phyloP scores from a whole-genome alignment of 2,329 filamentous ascomycete genomes.

The Conoideocrella luteorostrata region DNA sequence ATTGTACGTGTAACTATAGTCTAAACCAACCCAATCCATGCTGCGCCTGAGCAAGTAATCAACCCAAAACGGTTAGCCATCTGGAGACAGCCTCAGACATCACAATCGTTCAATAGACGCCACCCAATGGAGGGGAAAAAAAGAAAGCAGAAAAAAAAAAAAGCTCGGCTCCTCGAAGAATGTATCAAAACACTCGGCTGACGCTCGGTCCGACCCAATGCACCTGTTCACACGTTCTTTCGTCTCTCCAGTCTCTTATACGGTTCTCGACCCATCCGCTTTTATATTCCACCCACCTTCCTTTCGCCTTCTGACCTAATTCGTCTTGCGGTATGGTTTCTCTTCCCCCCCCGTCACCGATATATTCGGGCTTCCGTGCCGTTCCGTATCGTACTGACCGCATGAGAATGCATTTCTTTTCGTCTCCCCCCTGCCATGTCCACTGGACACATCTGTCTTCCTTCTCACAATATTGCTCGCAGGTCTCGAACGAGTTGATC shows the following conservation, averaged over 20 bases:
- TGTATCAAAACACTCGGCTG: slow-evolving; percentile 7
- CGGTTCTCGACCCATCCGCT: slow-evolving; percentile 22
- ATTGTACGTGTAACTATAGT: no score
- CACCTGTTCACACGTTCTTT: slow-evolving; percentile 20
- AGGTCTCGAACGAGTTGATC: slow-evolving; percentile 21
- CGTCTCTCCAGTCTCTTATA: slow-evolving; percentile 19
- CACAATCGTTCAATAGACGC: no score
- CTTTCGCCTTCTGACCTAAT: slow-evolving; percentile 11
- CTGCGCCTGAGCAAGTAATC: no score
- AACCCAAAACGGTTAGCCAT: no score
- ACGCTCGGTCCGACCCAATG: slow-evolving; percentile 27
- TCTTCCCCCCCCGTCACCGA: slow-evolving; percentile 18
- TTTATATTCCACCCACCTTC: slow-evolving; percentile 22
- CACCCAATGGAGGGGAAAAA: no score
- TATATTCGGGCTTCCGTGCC: slow-evolving; percentile 15
- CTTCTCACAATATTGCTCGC: slow-evolving; percentile 20
- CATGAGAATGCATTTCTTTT: slow-evolving; percentile 21
- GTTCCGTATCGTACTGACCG: slow-evolving; percentile 22
- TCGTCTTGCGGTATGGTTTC: slow-evolving; percentile 13
- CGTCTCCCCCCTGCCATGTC: slow-evolving; percentile 25
- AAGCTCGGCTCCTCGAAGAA: no score
- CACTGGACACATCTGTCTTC: slow-evolving; percentile 22
- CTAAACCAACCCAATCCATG: no score
- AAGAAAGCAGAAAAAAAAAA: no score
- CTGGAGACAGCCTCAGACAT: no score